phyloP scores from a whole-genome alignment of 495 filamentous ascomycete species.

The Aspergillus baeticus region DNA sequence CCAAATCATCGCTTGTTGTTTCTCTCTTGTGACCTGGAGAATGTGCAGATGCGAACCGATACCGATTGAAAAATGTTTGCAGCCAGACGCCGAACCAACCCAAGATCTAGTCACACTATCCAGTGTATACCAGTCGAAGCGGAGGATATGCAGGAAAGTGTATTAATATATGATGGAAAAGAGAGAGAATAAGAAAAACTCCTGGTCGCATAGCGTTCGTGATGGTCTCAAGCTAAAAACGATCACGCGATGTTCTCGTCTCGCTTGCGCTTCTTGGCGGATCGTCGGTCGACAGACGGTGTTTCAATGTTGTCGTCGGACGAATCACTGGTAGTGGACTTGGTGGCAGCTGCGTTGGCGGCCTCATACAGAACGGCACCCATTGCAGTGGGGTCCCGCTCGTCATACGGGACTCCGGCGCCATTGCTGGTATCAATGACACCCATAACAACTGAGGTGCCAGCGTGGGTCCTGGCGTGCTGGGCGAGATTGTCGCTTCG shows the following conservation, averaged over 20 bases:
- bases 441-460: conserved; percentile 85
- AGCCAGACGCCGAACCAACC: conserved; percentile 41
- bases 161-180: conserved; percentile 29
- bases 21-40: conserved; percentile 4
- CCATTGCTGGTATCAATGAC: conserved; percentile 69
- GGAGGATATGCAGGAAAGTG: conserved; percentile 8
- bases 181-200: conserved; percentile 14
- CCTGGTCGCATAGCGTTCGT: conserved; percentile 47
- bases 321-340: conserved; percentile 50
- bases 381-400: conserved; percentile 60
- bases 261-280: conserved; percentile 78
- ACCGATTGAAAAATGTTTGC: conserved; percentile 21
- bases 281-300: conserved; percentile 44
- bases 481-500: conserved; percentile 96
- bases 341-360: conserved; percentile 61
- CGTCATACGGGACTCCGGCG: conserved; percentile 43
- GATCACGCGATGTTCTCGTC: conserved; percentile 37
- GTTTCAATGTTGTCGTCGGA: conserved; percentile 48
- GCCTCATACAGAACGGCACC: conserved; percentile 76
- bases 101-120: conserved; percentile 29
- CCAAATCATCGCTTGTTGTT: conserved; percentile 7
- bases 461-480: conserved; percentile 91
- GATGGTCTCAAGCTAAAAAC: conserved; percentile 18
- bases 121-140: conserved; percentile 14
- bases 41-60: conserved; percentile 6